Base-by-base conservation (phyloP, 441 rosid genomes). In the Populus hybrid region DNA sequence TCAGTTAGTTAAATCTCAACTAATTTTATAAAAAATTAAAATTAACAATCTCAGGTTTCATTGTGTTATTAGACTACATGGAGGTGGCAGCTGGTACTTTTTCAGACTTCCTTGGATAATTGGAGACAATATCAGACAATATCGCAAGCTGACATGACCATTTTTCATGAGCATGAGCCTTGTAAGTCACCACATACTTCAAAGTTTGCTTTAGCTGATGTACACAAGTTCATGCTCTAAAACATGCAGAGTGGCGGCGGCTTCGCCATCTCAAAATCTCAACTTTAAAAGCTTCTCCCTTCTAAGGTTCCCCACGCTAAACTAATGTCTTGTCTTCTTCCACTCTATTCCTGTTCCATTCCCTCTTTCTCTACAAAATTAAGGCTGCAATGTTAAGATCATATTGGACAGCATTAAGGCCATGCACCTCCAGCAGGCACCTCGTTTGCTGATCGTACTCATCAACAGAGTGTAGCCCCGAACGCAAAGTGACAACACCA, bases 401-500 rank as follows among this genome's bases (percentile, higher is more conserved):
- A 5, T 20, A 11, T 61, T 18, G 26, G 24, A 61, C 10, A 61
- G 24, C 11, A 61, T 61, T n/a, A 0, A 61, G 66, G 24, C 24
- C 23, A 6, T 20, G 21, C 66, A 61, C 26, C 10, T 59, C 65
- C 30, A 28, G 30, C 46, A 40, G 46, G 14, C 46, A 40, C 46
- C 11, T 2, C 11, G 46, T 40, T 0, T 40, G 46, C n/a, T 9
- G 65, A 59, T 59, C 65, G 7, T 59, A 59, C 65, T 59, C 65
- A 59, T 59, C 65, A 10, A 40, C 46, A 59, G 23, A 59, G 70
- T 23, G 12, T 87, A 89, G 46, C 46, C 97, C 97, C 12, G 82
- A 87, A 74, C 85, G 95, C 14, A 94, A 95, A 81, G 97, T 95
- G 7, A 91, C 90, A 20, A 87, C 92, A 77, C 90, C 92, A 40